Percentiles rank a stretch among this genome's conserved stretches.
These are phyloP conservation scores for Aegilops tauschii DNA, from an alignment of 176 grass and related monocot genomes.

Conservation along the genomic window DNA sequence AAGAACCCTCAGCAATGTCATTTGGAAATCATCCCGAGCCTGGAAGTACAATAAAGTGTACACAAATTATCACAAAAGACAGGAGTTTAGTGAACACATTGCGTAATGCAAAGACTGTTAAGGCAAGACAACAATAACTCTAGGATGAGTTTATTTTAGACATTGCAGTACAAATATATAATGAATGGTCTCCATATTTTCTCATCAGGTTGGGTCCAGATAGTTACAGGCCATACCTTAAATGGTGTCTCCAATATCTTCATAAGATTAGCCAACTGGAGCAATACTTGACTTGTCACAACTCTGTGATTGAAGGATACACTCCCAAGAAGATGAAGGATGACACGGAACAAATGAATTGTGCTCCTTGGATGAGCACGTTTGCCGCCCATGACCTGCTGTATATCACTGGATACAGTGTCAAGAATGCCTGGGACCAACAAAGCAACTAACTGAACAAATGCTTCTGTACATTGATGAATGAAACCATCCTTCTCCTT, in stretches of 20 bases:
- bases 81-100: constrained; percentile 18
- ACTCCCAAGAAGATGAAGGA: constrained; percentile 96
- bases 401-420: constrained; percentile 76
- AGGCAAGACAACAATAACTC: constrained; percentile 9
- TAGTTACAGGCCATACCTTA: constrained; percentile 49
- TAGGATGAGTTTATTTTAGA: neutral
- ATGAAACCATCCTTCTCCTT: constrained; percentile 89
- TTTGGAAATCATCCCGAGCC: constrained; percentile 98
- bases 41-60: constrained; percentile 43
- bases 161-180: neutral
- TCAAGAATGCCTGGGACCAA: constrained; percentile 81
- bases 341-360: constrained; percentile 83
- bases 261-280: constrained; percentile 84
- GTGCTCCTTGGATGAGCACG: constrained; percentile 78
- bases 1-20: constrained; percentile 75
- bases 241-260: constrained; percentile 90
- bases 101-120: neutral
- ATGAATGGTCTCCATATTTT: constrained; percentile 1
- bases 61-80: constrained; percentile 8
- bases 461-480: constrained; percentile 75
- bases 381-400: constrained; percentile 86
- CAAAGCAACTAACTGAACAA: constrained; percentile 69
- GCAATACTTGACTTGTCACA: constrained; percentile 72
- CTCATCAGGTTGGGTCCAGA: neutral
- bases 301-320: constrained; percentile 78